Evolutionary conservation across 108 stramenopile genomes (phyloP), one percentile per base, ranked within the genome.

Genomic region (Cyclotella sp.): DNA sequence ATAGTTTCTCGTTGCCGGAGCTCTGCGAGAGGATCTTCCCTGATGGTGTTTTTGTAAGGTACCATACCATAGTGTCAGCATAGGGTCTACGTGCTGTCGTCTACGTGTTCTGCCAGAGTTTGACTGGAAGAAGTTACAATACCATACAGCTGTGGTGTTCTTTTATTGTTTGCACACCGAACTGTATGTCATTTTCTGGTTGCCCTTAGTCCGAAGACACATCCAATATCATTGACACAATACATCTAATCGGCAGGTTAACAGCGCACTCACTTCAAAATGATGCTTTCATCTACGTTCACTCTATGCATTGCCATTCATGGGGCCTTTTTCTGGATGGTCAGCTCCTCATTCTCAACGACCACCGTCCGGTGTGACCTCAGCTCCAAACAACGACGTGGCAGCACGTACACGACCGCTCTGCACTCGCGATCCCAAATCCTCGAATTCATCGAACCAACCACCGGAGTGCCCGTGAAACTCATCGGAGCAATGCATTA

Each of bases 371-470:
- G 34, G 34, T 34, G 34, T 34, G 34, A 21, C 11, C 11, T 47
- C 24, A 9, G 11, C 65, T 5, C 27, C 72, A 14, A 19, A 61
- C 59, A 63, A 73, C 42, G 39, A 28, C 57, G 22, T 43, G 26
- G 42, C 10, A 51, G 30, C 51, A 3, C 45, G 14, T 28, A 40
- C 22, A 18, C 28, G 3, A 52, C 63, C 24, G 4, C 62, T 1
- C 51, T 28, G 10, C 58, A 47, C 49, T 80, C 77, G 14, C 90
- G 39, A 61, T 73, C 77, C 14, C 90, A 90, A 63, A 46, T 88
- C 43, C 52, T 90, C 14, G 76, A 86, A 46, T 90, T 90, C 46
- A 47, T 76, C 28, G 90, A 90, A 62, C 90, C 90, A 12, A 68
- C 54, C 14, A 87, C 90, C 0, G 77, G 76, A 28, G 79, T 81